A percentile compares a stretch with the other conserved stretches of the same genome.
Conservation (phyloP, 2,329 filamentous ascomycete species). For the Monosporascus sp. region DNA sequence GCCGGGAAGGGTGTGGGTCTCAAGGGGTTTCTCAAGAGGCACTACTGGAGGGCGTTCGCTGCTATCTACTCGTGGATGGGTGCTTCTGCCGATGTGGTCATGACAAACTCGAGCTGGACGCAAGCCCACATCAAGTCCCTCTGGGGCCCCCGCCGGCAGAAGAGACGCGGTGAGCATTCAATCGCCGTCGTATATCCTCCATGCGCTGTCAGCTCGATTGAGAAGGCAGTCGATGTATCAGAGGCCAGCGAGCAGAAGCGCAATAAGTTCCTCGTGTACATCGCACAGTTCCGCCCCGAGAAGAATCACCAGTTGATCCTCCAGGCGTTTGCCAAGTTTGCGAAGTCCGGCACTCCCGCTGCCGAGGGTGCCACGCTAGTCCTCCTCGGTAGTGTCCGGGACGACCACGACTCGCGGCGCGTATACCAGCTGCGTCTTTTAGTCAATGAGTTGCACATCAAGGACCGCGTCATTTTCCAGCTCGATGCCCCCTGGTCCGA, state of each 20-base stretch:
- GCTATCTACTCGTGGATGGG: conserved; percentile 77
- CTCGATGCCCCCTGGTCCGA: conserved; percentile 86
- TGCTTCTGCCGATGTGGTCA: conserved; percentile 81
- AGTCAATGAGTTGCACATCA: conserved; percentile 80
- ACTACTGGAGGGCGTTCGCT: conserved; percentile 87
- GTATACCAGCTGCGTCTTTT: conserved; percentile 86
- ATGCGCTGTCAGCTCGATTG: conserved; percentile 81
- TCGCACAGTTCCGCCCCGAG: conserved; percentile 94
- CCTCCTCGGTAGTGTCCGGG: conserved; percentile 87
- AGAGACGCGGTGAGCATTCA: conserved; percentile 39
- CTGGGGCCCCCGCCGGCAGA: conserved; percentile 60
- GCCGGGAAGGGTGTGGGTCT: conserved; percentile 72
- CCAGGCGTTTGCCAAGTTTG: conserved; percentile 74
- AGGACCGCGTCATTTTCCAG: conserved; percentile 79
- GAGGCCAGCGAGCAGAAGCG: conserved; percentile 63
- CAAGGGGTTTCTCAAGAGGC: conserved; percentile 65
- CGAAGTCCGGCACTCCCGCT: conserved; percentile 50
- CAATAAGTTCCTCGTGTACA: conserved; percentile 75
- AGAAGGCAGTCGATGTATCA: conserved; percentile 67
- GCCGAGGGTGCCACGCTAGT: conserved; percentile 62
- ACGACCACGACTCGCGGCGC: conserved; percentile 70
- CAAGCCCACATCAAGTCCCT: conserved; percentile 73
- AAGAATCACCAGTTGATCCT: conserved; percentile 92
- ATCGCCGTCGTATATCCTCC: conserved; percentile 85
- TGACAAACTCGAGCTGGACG: conserved; percentile 98